These are phyloP conservation scores for Suillus plorans DNA, from an alignment of 768 basidiomycete genomes.

Conservation along the genomic window DNA sequence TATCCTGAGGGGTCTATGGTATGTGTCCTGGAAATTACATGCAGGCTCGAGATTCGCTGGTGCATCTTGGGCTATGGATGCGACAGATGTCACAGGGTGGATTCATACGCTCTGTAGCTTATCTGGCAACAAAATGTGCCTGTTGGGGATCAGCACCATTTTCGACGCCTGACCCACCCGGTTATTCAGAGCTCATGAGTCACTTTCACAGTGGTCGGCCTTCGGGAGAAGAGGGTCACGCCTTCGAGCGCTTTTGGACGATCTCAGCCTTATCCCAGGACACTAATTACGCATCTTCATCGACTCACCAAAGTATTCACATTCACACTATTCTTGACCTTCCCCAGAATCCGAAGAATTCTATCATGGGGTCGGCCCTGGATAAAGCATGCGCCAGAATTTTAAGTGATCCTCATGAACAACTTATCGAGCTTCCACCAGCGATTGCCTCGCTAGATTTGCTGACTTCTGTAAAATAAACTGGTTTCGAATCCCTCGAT, in stretches of 20 bases:
- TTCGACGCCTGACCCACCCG: neutral
- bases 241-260: neutral
- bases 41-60: neutral
- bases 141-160: neutral
- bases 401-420: neutral
- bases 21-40: neutral
- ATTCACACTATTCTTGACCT: neutral
- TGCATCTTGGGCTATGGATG: neutral
- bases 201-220: neutral
- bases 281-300: neutral
- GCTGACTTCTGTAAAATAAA: neutral
- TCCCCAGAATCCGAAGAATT: neutral
- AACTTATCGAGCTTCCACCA: neutral
- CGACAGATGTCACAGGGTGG: neutral
- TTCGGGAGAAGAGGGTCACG: neutral
- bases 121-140: no score
- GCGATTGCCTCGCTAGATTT: neutral
- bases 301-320: neutral
- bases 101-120: neutral
- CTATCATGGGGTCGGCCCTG: neutral
- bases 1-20: neutral
- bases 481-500: neutral
- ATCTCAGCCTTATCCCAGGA: neutral
- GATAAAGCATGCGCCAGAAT: neutral
- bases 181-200: neutral